Evolutionary conservation across 2,329 filamentous ascomycete species (phyloP).

Genomic region (Penicillium crustosum): DNA sequence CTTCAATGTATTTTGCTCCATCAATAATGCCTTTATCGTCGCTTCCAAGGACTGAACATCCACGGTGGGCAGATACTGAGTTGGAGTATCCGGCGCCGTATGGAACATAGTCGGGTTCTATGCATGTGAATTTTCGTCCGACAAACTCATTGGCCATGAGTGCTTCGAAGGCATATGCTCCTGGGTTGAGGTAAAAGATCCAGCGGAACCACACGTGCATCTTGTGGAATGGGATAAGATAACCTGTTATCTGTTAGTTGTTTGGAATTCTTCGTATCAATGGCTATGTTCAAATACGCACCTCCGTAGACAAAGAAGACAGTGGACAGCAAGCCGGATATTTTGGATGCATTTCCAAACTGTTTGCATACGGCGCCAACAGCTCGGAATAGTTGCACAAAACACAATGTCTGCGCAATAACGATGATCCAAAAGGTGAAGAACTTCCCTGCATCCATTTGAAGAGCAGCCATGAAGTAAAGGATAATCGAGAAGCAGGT

Average conservation of each 20-base stretch:
- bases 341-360: slow-evolving; percentile 47
- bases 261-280: neutral
- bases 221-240: slow-evolving; percentile 57
- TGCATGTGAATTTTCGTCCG: slow-evolving; percentile 53
- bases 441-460: slow-evolving; percentile 57
- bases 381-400: slow-evolving; percentile 52
- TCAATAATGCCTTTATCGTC: slow-evolving; percentile 39
- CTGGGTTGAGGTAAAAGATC: slow-evolving; percentile 63
- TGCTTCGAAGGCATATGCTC: slow-evolving; percentile 67
- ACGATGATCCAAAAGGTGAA: slow-evolving; percentile 59
- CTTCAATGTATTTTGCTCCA: slow-evolving; percentile 55
- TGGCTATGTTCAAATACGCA: slow-evolving; percentile 3
- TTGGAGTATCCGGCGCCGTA: slow-evolving; percentile 42
- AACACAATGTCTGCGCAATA: slow-evolving; percentile 52
- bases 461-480: slow-evolving; percentile 59
- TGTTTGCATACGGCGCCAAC: slow-evolving; percentile 49
- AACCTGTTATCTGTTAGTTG: slow-evolving; percentile 42
- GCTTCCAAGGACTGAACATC: slow-evolving; percentile 35
- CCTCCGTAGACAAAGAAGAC: slow-evolving; percentile 55
- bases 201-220: slow-evolving; percentile 64
- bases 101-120: slow-evolving; percentile 51
- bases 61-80: slow-evolving; percentile 25
- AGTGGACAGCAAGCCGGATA: slow-evolving; percentile 46
- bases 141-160: slow-evolving; percentile 70
- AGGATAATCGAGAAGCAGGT: slow-evolving; percentile 59